phyloP scores from a whole-genome alignment of 1,139 yeast species.

The Debaryomyces singareniensis region DNA sequence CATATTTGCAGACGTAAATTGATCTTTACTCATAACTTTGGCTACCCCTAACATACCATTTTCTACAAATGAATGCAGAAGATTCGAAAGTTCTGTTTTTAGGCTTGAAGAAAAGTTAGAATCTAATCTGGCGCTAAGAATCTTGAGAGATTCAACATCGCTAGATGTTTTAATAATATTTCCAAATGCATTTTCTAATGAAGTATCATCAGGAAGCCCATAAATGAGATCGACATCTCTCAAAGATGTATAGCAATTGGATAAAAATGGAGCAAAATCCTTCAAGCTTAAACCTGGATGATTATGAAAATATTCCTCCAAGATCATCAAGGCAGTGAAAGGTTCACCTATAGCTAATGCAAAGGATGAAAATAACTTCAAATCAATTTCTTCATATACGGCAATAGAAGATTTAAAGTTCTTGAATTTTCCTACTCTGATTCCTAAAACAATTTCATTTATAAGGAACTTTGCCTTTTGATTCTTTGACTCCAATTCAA shows the following conservation, averaged over 20 bases:
- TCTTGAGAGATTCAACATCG: conserved; percentile 38
- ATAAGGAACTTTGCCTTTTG: conserved; percentile 18
- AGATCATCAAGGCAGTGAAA: conserved; percentile 46
- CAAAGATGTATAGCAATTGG: conserved; percentile 40
- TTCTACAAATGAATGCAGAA: conserved; percentile 32
- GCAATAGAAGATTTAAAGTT: conserved; percentile 23
- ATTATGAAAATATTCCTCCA: conserved; percentile 41
- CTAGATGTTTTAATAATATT: conserved; percentile 30
- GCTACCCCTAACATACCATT: conserved; percentile 50
- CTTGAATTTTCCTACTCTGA: conserved; percentile 40
- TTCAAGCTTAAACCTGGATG: conserved; percentile 5
- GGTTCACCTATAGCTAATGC: conserved; percentile 32
- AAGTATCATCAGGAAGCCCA: conserved; percentile 57
- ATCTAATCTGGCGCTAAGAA: conserved; percentile 54
- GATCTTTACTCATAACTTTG: conserved; percentile 14
- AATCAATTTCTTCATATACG: conserved; percentile 30
- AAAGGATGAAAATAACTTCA: conserved; percentile 20
- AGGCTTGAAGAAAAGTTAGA: conserved; percentile 21
- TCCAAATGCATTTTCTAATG: conserved; percentile 44
- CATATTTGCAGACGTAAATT: conserved; percentile 2
- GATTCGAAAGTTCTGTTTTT: conserved; percentile 6
- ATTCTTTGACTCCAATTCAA: conserved; percentile 4
- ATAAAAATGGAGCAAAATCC: conserved; percentile 15
- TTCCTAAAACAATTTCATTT: conserved; percentile 30
- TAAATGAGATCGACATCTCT: conserved; percentile 56